These are phyloP conservation scores for Pleodorina starrii DNA, from an alignment of 139 green algal species.

Conservation along the genomic window DNA sequence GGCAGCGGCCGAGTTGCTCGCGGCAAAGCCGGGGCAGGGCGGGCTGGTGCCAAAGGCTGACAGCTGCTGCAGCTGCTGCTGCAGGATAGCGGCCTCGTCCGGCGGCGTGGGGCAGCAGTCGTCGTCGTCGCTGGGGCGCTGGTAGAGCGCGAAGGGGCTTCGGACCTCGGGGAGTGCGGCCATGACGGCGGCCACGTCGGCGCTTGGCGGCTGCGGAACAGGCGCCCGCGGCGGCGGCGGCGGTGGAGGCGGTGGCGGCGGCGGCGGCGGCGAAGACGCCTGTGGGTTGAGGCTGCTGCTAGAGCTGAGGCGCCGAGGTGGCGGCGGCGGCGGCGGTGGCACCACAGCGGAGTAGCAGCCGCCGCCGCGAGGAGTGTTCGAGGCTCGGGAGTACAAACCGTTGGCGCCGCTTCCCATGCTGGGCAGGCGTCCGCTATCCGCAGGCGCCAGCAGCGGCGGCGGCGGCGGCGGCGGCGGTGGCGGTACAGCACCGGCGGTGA, in stretches of 20 bases:
- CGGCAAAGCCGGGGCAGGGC: background rate
- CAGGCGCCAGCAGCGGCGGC: background rate
- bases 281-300: background rate
- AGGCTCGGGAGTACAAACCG: background rate
- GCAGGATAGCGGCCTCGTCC: slow-evolving; percentile 8
- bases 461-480: background rate
- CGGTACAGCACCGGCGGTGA: background rate
- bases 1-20: background rate
- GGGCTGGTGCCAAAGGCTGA: background rate
- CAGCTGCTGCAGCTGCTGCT: slow-evolving; percentile 23
- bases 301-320: slow-evolving; percentile 5
- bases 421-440: slow-evolving; percentile 2
- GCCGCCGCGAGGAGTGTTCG: background rate
- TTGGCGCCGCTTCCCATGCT: slow-evolving; percentile 34
- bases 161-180: slow-evolving; percentile 24
- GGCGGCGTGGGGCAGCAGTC: slow-evolving; percentile 46
- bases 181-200: slow-evolving; percentile 39
- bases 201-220: slow-evolving; percentile 15
- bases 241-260: slow-evolving; percentile 4
- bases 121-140: background rate
- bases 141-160: slow-evolving; percentile 29
- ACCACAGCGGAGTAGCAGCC: background rate
- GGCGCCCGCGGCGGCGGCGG: slow-evolving; percentile 17
- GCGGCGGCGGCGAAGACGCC: background rate
- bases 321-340: slow-evolving; percentile 36